Conservation (phyloP, 2,329 filamentous ascomycete genomes). For the Plenodomus tracheiphilus region DNA sequence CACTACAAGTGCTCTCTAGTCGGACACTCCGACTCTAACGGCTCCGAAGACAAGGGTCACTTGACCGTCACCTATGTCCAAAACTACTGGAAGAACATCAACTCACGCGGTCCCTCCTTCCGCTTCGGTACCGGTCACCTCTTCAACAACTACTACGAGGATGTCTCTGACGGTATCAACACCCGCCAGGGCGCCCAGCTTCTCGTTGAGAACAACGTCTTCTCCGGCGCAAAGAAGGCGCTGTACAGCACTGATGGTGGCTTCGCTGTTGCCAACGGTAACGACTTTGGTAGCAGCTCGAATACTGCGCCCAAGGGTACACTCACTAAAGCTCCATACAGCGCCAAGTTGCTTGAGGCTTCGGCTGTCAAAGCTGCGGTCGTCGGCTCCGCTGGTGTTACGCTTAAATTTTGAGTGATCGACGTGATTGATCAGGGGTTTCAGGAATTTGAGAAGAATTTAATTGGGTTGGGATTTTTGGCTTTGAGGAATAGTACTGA, state of each 20-base stretch:
- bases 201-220: slow-evolving; percentile 49
- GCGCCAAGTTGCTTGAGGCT: slow-evolving; percentile 34
- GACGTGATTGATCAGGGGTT: neutral
- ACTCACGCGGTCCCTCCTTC: slow-evolving; percentile 64
- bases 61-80: slow-evolving; percentile 67
- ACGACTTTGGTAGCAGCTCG: slow-evolving; percentile 43
- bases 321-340: slow-evolving; percentile 41
- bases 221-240: slow-evolving; percentile 37
- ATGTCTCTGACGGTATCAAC: slow-evolving; percentile 47
- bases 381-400: slow-evolving; percentile 46
- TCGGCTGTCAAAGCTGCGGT: slow-evolving; percentile 44
- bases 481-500: neutral
- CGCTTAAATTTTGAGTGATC: slow-evolving; percentile 23
- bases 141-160: slow-evolving; percentile 57
- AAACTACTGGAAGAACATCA: slow-evolving; percentile 68
- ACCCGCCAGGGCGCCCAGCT: slow-evolving; percentile 48
- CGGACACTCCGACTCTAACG: slow-evolving; percentile 64
- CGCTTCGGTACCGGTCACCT: slow-evolving; percentile 69
- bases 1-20: slow-evolving; percentile 64
- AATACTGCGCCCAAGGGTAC: slow-evolving; percentile 40
- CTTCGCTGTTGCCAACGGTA: slow-evolving; percentile 43
- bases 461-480: neutral
- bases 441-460: neutral
- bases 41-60: slow-evolving; percentile 62
- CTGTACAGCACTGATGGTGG: slow-evolving; percentile 42